These are phyloP conservation scores for Pyracantha coccinea DNA, from an alignment of 331 rosid genomes.

Conservation along the genomic window DNA sequence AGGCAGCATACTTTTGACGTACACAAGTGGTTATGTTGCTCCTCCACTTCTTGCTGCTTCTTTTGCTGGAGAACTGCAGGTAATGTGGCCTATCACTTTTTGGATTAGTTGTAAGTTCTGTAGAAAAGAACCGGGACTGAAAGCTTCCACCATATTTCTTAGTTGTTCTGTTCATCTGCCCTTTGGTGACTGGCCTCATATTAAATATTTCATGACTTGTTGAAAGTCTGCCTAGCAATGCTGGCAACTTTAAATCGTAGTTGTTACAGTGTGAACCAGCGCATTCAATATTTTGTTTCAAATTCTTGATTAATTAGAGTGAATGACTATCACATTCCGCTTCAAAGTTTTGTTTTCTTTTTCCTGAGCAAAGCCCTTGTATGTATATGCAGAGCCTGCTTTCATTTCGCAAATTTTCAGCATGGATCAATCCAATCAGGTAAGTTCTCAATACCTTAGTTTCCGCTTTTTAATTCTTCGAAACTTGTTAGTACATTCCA, in stretches of 20 bases:
- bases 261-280: not conserved
- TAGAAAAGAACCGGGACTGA: not conserved
- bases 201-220: not conserved
- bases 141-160: not conserved
- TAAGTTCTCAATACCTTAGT: conserved; percentile 15
- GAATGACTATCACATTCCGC: not conserved
- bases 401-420: conserved; percentile 81
- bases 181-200: not conserved
- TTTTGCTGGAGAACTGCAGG: conserved; percentile 94
- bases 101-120: not conserved
- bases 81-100: conserved; percentile 3
- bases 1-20: conserved; percentile 84
- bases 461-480: not conserved
- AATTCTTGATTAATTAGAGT: not conserved
- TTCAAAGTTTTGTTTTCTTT: not conserved
- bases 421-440: conserved; percentile 95
- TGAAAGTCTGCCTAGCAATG: not conserved
- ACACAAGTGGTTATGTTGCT: conserved; percentile 89
- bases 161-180: not conserved
- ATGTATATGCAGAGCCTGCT: conserved; percentile 58
- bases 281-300: not conserved
- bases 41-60: conserved; percentile 91
- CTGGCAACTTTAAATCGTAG: not conserved
- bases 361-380: conserved; percentile 4
- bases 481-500: not conserved